Evolutionary conservation across 1,284 basidiomycete genomes (phyloP), one percentile per base, ranked within the genome.

Genomic region (Puccinia triticina): DNA sequence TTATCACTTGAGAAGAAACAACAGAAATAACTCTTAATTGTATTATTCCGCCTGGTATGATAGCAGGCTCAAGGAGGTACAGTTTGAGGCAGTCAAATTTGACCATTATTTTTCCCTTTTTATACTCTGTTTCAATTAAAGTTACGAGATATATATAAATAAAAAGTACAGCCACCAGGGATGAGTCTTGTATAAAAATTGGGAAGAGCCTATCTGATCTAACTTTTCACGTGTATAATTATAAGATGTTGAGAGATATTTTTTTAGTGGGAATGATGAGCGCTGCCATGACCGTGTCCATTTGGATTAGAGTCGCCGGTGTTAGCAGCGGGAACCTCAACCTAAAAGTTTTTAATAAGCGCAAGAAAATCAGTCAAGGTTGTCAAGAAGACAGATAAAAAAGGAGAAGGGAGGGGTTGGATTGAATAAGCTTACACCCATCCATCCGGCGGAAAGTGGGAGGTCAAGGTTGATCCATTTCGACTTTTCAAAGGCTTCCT

Each of bases 381-480:
- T n/a, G n/a, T n/a, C n/a, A n/a, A n/a, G n/a, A n/a, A n/a, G n/a
- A n/a, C n/a, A n/a, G n/a, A n/a, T n/a, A n/a, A n/a, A n/a, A n/a
- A n/a, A n/a, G 43, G 59, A 34, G n/a, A 43, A 48, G 23, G 18
- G 5, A 26, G 66, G 40, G 16, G 32, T 43, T 4, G 8, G 59
- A 73, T 75, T 53, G 59, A 73, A 82, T 53, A 40, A 55, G 67
- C 71, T 76, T 57, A 82, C 80, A 4, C 73, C 80, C 23, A 40
- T 57, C 80, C 80, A 82, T 29, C 55, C 29, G 40, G 48, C 72
- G 8, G 61, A 67, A 1, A 69, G 40, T 21, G 80, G 80, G 8
- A 71, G 50, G 40, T 82, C 80, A 34, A 82, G 23, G 53, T 82
- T 82, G 40, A 82, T 76, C 73, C 72, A 82, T 53, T 59, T 82